Evolutionary conservation across 139 green algal species (phyloP).

Genomic region (Tetradesmus obliquus): DNA sequence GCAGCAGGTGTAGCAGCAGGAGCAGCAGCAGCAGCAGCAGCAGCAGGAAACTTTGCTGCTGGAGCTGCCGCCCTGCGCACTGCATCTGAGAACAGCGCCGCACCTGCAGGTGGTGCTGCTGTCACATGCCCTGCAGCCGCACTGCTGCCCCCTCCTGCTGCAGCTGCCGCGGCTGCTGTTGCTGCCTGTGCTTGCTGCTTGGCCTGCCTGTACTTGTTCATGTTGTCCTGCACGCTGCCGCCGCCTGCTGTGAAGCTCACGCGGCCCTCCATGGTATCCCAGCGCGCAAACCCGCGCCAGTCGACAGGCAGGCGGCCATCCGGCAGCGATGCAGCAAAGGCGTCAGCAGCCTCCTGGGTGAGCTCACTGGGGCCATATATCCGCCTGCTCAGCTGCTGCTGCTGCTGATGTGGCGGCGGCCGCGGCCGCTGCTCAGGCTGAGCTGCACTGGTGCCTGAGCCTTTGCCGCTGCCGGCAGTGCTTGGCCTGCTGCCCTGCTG

Average conservation of each 20-base stretch:
- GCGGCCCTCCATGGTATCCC: background rate
- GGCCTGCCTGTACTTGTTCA: background rate
- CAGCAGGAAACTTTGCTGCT: background rate
- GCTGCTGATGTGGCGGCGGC: background rate
- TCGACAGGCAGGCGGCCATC: background rate
- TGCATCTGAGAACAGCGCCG: background rate
- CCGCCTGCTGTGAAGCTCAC: background rate
- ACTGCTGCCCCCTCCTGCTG: background rate
- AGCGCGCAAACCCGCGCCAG: background rate
- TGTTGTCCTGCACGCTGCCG: background rate
- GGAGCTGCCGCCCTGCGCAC: background rate
- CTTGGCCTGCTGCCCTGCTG: constrained; percentile 11
- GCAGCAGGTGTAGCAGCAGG: background rate
- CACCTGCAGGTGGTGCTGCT: background rate
- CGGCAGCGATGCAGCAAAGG: background rate
- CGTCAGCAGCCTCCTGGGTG: background rate
- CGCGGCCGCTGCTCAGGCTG: background rate
- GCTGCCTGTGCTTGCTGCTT: constrained; percentile 22
- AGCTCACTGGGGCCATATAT: background rate
- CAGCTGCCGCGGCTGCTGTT: constrained; percentile 9
- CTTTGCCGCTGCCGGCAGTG: background rate
- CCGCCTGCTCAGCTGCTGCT: background rate
- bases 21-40: background rate
- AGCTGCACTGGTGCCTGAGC: no score
- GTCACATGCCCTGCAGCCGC: background rate